Base-by-base conservation (phyloP, 2,329 filamentous ascomycete genomes). In the Claviceps maximensis region DNA sequence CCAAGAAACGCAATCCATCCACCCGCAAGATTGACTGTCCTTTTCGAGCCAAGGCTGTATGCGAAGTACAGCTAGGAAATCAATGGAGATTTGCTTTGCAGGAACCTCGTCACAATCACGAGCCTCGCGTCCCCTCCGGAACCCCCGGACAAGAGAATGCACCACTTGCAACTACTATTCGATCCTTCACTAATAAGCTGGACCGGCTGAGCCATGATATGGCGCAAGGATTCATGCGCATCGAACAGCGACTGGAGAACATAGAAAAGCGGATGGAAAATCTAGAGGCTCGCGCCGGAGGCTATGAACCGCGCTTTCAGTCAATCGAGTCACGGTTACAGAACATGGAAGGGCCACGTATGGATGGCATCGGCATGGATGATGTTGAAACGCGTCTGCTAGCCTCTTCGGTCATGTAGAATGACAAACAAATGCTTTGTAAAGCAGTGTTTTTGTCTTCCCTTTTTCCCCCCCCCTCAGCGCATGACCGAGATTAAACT, bases 31-130 rank as follows among this genome's bases (percentile, higher is more conserved):
- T 82, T 53, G 79, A 82, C 63, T 82, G 79, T 53, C 79, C 79
- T 12, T 82, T 79, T 69, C 76, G 78, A 51, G 79, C 79, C 53
- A 82, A 82, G 67, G 79, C 79, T 25, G 79, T 82, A 23, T 82
- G 79, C 57, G 79, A 82, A 61, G 79, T 82, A 7, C 78, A 80
- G 62, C 69, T 82, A 12, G 75, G 75, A 44, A 80, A 82, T 56
- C 78, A 81, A 64, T 82, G 79, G 79, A 76, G 79, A n/a, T 82
- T 82, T 57, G 76, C 75, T 8, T 74, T 82, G 12, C 79, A 82
- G 55, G 77, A 80, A 53, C 64, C 72, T n/a, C 71, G 77, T 15
- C 79, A 82, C 62, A 82, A 82, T 63, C 79, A 82, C 61, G 79
- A 82, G 59, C 75, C 79, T 33, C 76, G 79, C 55, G 67, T 79